These are phyloP conservation scores for Trypanosoma theileri DNA, from an alignment of 208 protist genomes.

Conservation along the genomic window DNA sequence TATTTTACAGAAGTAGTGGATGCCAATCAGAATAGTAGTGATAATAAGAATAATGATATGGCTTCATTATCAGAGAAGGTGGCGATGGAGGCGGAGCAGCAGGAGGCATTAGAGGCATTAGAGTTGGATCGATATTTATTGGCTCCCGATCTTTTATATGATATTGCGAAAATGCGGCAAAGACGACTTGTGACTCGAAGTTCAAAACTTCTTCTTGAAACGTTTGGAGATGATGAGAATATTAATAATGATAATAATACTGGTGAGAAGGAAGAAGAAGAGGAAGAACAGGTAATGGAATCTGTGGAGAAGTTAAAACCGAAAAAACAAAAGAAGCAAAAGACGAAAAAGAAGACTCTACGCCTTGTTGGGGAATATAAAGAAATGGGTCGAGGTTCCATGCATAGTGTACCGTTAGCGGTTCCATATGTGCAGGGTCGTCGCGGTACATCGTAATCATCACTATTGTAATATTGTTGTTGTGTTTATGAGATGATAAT, in stretches of 20 bases:
- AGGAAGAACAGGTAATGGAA: background rate
- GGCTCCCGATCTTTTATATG: constrained; percentile 75
- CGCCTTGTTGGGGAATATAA: constrained; percentile 47
- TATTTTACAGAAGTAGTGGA: constrained; percentile 52
- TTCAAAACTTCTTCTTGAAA: constrained; percentile 65
- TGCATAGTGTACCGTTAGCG: constrained; percentile 79
- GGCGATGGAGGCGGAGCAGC: constrained; percentile 54
- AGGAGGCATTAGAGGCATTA: constrained; percentile 54
- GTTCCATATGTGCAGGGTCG: constrained; percentile 81
- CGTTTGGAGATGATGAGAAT: constrained; percentile 65
- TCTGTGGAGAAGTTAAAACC: constrained; percentile 9
- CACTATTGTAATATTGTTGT: background rate
- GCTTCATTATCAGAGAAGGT: constrained; percentile 30
- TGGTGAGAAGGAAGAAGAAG: constrained; percentile 26
- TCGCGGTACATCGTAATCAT: constrained; percentile 16
- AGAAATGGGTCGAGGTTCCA: constrained; percentile 69
- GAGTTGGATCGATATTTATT: constrained; percentile 85
- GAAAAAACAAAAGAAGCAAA: background rate
- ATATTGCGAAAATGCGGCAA: constrained; percentile 80
- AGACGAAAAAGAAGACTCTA: background rate
- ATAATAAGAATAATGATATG: background rate
- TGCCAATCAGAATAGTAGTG: background rate
- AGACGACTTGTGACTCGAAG: constrained; percentile 59
- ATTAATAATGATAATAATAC: constrained; percentile 19
- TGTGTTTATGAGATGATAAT: no score